Evolutionary conservation across 768 basidiomycete species (phyloP).

Genomic region (Arthromyces matolae): DNA sequence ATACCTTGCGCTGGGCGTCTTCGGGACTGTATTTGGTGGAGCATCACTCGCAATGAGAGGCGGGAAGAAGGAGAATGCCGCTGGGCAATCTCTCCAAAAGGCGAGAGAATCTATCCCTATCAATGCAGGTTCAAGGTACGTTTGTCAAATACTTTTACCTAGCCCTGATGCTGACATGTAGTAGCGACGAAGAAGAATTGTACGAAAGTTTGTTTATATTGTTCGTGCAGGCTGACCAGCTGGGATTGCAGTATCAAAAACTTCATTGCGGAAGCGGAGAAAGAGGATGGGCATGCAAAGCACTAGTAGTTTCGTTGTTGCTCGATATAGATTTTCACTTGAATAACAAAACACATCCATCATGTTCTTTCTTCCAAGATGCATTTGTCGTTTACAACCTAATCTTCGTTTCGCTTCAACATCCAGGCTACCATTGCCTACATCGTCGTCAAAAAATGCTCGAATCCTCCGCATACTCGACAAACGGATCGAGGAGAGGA

Average conservation of each 20-base stretch:
- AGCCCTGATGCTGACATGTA: conserved; percentile 15
- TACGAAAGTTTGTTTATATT: conserved; percentile 30
- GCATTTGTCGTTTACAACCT: too few species aligned
- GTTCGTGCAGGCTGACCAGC: conserved; percentile 23
- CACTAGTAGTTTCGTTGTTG: conserved; percentile 38
- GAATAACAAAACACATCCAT: too few species aligned
- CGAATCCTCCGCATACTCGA: conserved; percentile 53
- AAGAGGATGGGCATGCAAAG: conserved; percentile 54
- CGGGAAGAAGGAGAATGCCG: conserved; percentile 45
- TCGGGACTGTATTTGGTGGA: conserved; percentile 52
- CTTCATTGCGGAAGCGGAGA: conserved; percentile 82
- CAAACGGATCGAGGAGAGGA: conserved; percentile 50
- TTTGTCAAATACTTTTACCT: conserved; percentile 14
- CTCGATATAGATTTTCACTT: too few species aligned
- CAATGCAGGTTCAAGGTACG: conserved; percentile 66
- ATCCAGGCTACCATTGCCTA: conserved; percentile 8
- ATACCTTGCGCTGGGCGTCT: conserved; percentile 69
- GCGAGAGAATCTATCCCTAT: conserved; percentile 64
- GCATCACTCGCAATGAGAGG: conserved; percentile 53
- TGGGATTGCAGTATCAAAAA: conserved; percentile 66
- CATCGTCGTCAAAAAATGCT: conserved; percentile 40
- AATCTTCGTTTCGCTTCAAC: conserved; percentile 9
- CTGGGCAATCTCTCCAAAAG: conserved; percentile 46
- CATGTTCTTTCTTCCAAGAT: too few species aligned
- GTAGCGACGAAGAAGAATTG: conserved; percentile 84